Evolutionary conservation across 2,329 filamentous ascomycete genomes (phyloP).

Genomic region (Sporothrix dimorphospora): DNA sequence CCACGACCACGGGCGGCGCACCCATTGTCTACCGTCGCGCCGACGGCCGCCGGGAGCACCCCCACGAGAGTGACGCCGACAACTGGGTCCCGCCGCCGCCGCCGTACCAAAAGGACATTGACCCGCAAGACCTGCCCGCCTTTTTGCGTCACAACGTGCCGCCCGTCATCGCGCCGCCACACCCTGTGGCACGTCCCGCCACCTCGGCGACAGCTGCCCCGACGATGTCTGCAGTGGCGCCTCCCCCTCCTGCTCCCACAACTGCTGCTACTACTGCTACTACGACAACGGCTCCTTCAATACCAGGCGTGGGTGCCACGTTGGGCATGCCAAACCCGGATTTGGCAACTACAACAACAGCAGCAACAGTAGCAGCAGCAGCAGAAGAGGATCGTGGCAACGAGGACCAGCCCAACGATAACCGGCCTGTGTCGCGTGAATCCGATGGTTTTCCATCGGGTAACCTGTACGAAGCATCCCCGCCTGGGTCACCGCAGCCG

Average conservation of each 20-base stretch:
- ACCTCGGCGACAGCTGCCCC: neutral
- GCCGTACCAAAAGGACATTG: conserved; percentile 69
- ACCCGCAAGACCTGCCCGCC: conserved; percentile 58
- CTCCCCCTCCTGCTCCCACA: neutral
- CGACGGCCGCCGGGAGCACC: conserved; percentile 71
- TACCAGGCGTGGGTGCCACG: conserved; percentile 25
- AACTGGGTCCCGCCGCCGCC: conserved; percentile 88
- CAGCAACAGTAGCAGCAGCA: neutral
- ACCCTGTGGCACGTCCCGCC: neutral
- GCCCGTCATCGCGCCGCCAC: conserved; percentile 31
- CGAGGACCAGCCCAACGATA: neutral
- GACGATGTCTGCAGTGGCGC: neutral
- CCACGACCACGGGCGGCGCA: conserved; percentile 56
- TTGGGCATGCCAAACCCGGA: conserved; percentile 15
- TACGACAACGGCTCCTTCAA: neutral
- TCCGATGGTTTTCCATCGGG: neutral
- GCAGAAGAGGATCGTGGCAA: neutral
- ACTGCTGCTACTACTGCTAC: neutral
- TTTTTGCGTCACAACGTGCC: conserved; percentile 54
- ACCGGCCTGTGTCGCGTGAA: conserved; percentile 5
- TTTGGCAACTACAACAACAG: neutral
- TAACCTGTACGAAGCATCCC: conserved; percentile 32
- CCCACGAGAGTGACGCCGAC: conserved; percentile 84
- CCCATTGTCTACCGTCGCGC: conserved; percentile 67
- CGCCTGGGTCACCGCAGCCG: conserved; percentile 25